A percentile compares a stretch with the other conserved stretches of the same genome.
Conservation (phyloP, 495 filamentous ascomycete genomes). For the Penicillium lividum region DNA sequence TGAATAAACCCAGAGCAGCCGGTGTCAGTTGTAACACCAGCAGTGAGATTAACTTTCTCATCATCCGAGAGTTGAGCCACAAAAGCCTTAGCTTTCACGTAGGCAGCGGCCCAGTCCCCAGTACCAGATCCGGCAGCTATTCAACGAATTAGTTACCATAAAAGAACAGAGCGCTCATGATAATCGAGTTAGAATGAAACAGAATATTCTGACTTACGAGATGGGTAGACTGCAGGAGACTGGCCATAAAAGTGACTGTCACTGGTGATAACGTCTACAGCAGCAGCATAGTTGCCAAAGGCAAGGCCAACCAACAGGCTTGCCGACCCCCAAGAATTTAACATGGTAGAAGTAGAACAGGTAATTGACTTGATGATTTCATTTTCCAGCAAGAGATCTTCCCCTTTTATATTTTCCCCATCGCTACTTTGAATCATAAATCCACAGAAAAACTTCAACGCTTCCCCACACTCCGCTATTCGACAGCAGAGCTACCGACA, state of each 20-base stretch:
- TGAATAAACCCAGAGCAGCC: slow-evolving; percentile 62
- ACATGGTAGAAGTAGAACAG: neutral
- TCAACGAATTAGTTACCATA: neutral
- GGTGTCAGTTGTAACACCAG: slow-evolving; percentile 50
- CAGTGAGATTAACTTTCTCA: slow-evolving; percentile 59
- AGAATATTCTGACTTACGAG: slow-evolving; percentile 31
- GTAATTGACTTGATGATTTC: neutral
- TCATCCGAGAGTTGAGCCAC: slow-evolving; percentile 59
- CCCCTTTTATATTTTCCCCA: neutral
- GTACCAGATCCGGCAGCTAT: slow-evolving; percentile 46
- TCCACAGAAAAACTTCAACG: neutral
- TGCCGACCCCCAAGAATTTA: neutral
- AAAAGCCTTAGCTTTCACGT: slow-evolving; percentile 50
- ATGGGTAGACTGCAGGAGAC: slow-evolving; percentile 57
- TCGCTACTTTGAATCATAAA: neutral
- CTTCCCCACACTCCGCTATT: neutral
- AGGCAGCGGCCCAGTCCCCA: slow-evolving; percentile 54
- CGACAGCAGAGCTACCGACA: neutral
- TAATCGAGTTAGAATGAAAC: too few species aligned
- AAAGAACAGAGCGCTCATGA: too few species aligned
- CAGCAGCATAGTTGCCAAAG: neutral
- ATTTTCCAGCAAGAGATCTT: too few species aligned
- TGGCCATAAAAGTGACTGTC: slow-evolving; percentile 55
- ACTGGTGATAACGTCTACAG: slow-evolving; percentile 22
- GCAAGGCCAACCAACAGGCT: slow-evolving; percentile 1